A percentile compares a stretch with the other conserved stretches of the same genome.
Evolutionary conservation across 2,329 filamentous ascomycete species (phyloP).

Genomic region (Amesomyces nigricolor): DNA sequence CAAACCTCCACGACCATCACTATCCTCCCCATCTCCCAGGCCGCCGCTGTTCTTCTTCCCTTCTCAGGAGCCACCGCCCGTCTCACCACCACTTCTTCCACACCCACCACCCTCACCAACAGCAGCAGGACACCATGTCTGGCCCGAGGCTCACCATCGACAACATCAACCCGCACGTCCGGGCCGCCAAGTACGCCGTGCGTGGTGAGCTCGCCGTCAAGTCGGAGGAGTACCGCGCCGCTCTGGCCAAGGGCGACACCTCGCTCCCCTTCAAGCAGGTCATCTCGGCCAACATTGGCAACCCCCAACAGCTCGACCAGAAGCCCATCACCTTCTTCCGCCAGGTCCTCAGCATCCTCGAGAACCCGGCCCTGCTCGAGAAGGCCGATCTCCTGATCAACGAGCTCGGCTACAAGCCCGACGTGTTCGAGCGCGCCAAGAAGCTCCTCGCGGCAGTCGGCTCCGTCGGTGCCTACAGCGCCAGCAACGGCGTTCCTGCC

Average conservation of each 20-base stretch:
- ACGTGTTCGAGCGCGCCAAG: constrained; percentile 80
- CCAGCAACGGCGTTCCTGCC: constrained; percentile 79
- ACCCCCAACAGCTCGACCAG: constrained; percentile 97
- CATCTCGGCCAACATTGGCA: constrained; percentile 97
- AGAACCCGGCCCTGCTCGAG: constrained; percentile 81
- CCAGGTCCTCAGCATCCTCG: constrained; percentile 86
- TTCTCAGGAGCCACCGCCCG: constrained; percentile 6
- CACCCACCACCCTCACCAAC: constrained; percentile 9
- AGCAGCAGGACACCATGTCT: constrained; percentile 31
- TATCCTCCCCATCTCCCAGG: constrained; percentile 4
- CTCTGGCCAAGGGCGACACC: constrained; percentile 54
- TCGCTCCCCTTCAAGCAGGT: constrained; percentile 79
- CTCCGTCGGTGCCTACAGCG: constrained; percentile 93
- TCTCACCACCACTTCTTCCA: constrained; percentile 7
- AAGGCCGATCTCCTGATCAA: constrained; percentile 73
- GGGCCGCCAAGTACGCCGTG: constrained; percentile 89
- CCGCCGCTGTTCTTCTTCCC: constrained; percentile 7
- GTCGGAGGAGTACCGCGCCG: constrained; percentile 82
- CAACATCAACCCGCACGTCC: constrained; percentile 90
- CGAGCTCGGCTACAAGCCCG: constrained; percentile 76
- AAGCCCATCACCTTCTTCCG: constrained; percentile 99
- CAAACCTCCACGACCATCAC: background rate
- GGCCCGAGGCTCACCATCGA: constrained; percentile 58
- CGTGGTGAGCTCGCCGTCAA: constrained; percentile 91
- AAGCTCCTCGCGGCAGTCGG: constrained; percentile 76